A percentile compares a stretch with the other conserved stretches of the same genome.
Conservation (phyloP, 768 basidiomycete genomes). For the Lentinula detonsa region DNA sequence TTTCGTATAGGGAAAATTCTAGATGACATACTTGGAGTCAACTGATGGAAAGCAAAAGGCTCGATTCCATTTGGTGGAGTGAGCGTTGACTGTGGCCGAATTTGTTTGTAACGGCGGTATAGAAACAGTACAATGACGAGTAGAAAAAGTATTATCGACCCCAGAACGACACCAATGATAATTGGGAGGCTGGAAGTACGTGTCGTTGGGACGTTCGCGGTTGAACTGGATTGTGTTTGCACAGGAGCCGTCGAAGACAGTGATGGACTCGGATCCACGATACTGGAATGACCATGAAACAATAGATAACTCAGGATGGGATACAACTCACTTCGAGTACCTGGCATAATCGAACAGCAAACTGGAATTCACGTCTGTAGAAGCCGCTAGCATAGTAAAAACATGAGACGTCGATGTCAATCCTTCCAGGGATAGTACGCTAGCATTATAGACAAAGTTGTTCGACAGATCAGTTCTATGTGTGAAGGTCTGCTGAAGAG, state of each 20-base stretch:
- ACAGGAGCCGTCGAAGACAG: background rate
- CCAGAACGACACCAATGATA: background rate
- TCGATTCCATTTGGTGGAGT: background rate
- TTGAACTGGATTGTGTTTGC: background rate
- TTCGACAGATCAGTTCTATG: background rate
- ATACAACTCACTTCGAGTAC: background rate
- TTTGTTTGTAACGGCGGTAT: background rate
- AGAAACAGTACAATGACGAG: background rate
- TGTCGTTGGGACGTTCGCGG: background rate
- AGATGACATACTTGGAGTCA: background rate
- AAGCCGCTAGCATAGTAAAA: background rate
- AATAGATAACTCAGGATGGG: background rate
- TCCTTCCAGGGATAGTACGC: background rate
- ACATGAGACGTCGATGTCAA: background rate
- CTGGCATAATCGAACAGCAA: constrained; percentile 2
- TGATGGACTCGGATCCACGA: background rate
- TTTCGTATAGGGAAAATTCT: background rate
- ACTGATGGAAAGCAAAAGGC: background rate
- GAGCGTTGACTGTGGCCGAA: background rate
- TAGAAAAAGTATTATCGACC: background rate
- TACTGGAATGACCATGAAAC: background rate
- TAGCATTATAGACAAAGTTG: background rate
- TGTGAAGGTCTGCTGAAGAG: background rate
- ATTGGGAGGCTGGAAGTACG: background rate
- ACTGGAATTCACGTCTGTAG: background rate